Evolutionary conservation across 495 filamentous ascomycete species (phyloP).

Genomic region (Xylaria grammica): DNA sequence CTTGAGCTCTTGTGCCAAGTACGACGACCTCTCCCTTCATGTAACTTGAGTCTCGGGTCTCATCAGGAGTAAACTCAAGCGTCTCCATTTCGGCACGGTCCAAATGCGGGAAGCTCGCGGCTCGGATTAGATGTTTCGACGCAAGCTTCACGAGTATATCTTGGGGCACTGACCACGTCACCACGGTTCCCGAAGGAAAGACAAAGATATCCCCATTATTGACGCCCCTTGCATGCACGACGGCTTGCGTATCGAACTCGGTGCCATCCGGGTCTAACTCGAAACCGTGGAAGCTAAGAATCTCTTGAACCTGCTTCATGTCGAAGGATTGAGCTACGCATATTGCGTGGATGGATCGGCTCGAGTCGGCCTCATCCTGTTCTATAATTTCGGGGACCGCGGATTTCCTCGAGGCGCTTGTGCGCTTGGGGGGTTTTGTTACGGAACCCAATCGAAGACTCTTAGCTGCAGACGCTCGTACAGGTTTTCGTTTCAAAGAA

Average conservation of each 20-base stretch:
- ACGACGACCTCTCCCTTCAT: conserved; percentile 91
- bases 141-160: conserved; percentile 74
- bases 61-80: conserved; percentile 83
- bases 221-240: conserved; percentile 59
- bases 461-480: conserved; percentile 43
- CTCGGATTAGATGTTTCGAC: conserved; percentile 70
- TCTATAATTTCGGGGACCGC: not conserved
- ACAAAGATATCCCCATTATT: conserved; percentile 86
- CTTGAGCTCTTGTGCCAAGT: conserved; percentile 71
- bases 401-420: conserved; percentile 17
- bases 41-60: conserved; percentile 71
- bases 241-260: conserved; percentile 65
- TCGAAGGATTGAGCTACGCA: conserved; percentile 88
- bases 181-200: conserved; percentile 96
- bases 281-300: conserved; percentile 75
- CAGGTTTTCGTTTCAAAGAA: conserved; percentile 46
- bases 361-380: conserved; percentile 30
- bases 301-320: conserved; percentile 71
- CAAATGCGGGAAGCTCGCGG: conserved; percentile 75
- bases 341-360: conserved; percentile 74
- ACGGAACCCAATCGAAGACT: conserved; percentile 43
- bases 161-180: conserved; percentile 83
- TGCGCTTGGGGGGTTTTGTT: conserved; percentile 27
- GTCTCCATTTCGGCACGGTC: conserved; percentile 82
- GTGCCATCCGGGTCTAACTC: conserved; percentile 62